phyloP scores from a whole-genome alignment of 257 asterid species.

The Avicennia marina region DNA sequence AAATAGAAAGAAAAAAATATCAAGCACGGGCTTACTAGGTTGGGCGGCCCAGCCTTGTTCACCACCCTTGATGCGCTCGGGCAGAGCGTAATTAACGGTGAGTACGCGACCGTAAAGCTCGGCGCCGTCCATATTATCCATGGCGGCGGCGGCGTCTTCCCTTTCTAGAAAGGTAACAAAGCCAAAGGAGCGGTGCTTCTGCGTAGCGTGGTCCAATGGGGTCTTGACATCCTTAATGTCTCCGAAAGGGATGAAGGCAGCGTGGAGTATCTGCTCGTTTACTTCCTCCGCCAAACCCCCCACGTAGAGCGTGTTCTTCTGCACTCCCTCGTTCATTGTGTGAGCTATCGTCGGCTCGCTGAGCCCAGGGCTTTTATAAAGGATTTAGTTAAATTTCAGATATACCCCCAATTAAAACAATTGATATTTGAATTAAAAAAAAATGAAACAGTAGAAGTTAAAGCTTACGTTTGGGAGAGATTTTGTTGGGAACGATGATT shows the following conservation, averaged over 20 bases:
- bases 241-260: conserved; percentile 91
- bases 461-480: no score
- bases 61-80: conserved; percentile 91
- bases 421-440: background rate
- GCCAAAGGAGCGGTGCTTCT: conserved; percentile 95
- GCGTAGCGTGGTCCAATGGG: conserved; percentile 88
- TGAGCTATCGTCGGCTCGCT: background rate
- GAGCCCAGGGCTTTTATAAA: background rate
- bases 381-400: conserved; percentile 15
- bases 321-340: conserved; percentile 75
- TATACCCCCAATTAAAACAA: conserved; percentile 2
- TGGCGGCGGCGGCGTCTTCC: conserved; percentile 91
- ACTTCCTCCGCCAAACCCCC: conserved; percentile 96
- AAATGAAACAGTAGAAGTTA: background rate
- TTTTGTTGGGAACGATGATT: no score
- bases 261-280: conserved; percentile 77
- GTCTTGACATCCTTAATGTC: conserved; percentile 96
- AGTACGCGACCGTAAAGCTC: conserved; percentile 94
- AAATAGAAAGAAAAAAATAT: background rate
- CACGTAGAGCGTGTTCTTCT: conserved; percentile 92
- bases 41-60: conserved; percentile 98
- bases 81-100: conserved; percentile 92
- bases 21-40: conserved; percentile 60
- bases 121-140: conserved; percentile 99
- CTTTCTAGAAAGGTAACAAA: conserved; percentile 92